These are phyloP conservation scores for Houttuynia cordata DNA, from an alignment of 164 flowering plant species.

Conservation along the genomic window DNA sequence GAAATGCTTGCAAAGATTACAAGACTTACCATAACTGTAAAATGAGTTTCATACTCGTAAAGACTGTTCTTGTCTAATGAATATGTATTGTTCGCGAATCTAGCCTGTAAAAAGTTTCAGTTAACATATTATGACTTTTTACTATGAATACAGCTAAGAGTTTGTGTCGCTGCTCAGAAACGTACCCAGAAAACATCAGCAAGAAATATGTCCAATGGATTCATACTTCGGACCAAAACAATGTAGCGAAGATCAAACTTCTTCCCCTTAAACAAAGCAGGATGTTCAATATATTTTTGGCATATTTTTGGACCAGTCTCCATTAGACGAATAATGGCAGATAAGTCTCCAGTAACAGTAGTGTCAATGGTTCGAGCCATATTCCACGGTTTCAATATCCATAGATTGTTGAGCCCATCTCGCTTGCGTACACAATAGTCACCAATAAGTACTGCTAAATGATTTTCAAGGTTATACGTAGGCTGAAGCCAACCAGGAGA, in stretches of 20 bases:
- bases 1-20: neutral
- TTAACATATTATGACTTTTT: no score
- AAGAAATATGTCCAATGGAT: constrained; percentile 78
- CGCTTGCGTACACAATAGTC: constrained; percentile 59
- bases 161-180: neutral
- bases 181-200: constrained; percentile 92
- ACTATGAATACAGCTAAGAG: neutral
- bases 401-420: constrained; percentile 68
- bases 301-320: constrained; percentile 99
- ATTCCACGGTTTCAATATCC: constrained; percentile 99
- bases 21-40: constrained; percentile 87
- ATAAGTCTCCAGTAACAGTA: constrained; percentile 64
- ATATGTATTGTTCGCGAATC: constrained; percentile 82
- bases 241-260: constrained; percentile 96
- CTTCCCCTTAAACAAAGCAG: constrained; percentile 71
- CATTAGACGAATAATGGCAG: constrained; percentile 93
- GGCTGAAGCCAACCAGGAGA: constrained; percentile 88
- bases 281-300: constrained; percentile 94
- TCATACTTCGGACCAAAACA: constrained; percentile 75
- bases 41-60: constrained; percentile 91
- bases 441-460: constrained; percentile 74
- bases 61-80: constrained; percentile 66
- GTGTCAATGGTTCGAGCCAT: constrained; percentile 99
- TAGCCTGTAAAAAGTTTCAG: constrained; percentile 40
- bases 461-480: constrained; percentile 85